Evolutionary conservation across 1,284 basidiomycete species (phyloP).

Genomic region (Ceratobasidium theobromae): DNA sequence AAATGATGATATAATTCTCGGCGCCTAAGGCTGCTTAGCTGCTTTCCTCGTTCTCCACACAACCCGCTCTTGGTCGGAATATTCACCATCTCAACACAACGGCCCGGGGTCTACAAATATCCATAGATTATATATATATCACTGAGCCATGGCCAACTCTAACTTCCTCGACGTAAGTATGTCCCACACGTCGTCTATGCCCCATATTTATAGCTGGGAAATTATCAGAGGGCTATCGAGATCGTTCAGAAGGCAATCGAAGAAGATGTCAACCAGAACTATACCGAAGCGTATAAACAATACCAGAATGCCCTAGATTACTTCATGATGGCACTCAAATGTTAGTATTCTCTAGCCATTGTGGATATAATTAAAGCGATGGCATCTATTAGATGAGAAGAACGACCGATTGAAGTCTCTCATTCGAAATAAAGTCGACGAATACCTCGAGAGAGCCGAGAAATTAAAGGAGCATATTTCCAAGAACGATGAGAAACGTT

Average conservation of each 20-base stretch:
- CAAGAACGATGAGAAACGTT: conserved; percentile 65
- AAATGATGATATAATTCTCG: neutral
- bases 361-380: neutral
- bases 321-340: conserved; percentile 91
- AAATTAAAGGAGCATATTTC: conserved; percentile 84
- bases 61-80: neutral
- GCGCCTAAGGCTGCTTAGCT: neutral
- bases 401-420: conserved; percentile 90
- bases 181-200: neutral
- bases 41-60: too few relatives aligned
- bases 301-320: conserved; percentile 96
- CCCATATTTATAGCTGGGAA: neutral
- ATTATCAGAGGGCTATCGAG: conserved; percentile 82
- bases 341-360: conserved; percentile 46
- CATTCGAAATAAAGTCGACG: conserved; percentile 86
- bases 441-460: conserved; percentile 93
- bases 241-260: conserved; percentile 95
- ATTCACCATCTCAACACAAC: too few relatives aligned
- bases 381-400: conserved; percentile 74
- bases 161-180: conserved; percentile 53
- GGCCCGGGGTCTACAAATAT: too few relatives aligned
- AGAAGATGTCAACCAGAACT: conserved; percentile 92
- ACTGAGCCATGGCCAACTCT: conserved; percentile 43
- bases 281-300: conserved; percentile 90
- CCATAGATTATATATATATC: neutral